Evolutionary conservation across 2,329 filamentous ascomycete genomes (phyloP), one percentile per base, ranked within the genome.

Genomic region (Pseudogymnoascus sp.): DNA sequence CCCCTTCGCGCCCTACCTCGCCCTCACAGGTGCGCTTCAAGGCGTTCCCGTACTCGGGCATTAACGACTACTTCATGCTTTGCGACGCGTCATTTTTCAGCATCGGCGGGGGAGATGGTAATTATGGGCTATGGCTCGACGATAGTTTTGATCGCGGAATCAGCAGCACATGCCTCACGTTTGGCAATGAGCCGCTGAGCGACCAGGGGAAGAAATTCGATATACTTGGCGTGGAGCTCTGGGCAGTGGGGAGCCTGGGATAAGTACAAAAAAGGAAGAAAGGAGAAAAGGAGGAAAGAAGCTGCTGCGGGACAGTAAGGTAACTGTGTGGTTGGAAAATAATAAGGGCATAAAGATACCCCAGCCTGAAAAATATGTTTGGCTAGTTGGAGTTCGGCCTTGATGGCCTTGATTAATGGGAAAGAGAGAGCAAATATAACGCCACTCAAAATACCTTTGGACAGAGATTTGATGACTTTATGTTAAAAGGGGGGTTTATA

Each of bases 21-120:
- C 84, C 86, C 4, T 90, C 93, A 66, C 82, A 86, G 25, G 91
- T 97, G 68, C 86, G 94, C 18, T 99, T 99, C 82, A 97, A 96
- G 76, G 93, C 93, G 0, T 99, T 97, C 70, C 92, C 93, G 0
- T 97, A 97, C 72, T 95, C 90, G 63, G 94, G 94, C 4, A 84
- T 96, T 42, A 97, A 99, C 74, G 94, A 97, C 75, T 99, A 96
- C 74, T 91, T 93, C 79, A 94, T 97, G 68, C 89, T 95, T 71
- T 97, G 93, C 76, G 92, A 97, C 76, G 80, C 85, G 2, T 84
- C 87, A 23, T 97, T 90, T 73, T 76, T 99, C 47, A 94, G 90
- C 70, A 82, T 97, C 18, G 94, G 94, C 10, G 93, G 91, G 63
- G 91, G 82, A 47, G 92, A 96, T 69, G 93, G 94, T 0, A 89